Conservation (phyloP, 768 basidiomycete species). For the Paxillus involutus region DNA sequence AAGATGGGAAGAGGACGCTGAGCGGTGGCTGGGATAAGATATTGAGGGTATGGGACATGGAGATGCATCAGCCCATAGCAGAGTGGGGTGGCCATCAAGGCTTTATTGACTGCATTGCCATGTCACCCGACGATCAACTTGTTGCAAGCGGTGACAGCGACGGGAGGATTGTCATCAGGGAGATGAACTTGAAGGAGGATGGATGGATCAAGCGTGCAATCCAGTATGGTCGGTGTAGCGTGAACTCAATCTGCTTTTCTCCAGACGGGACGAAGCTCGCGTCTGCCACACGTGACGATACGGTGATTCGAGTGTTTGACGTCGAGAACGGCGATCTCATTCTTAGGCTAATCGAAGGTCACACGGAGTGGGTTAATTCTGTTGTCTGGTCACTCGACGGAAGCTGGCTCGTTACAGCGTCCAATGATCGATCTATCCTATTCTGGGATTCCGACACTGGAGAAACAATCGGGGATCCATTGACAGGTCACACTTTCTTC, state of each 20-base stretch:
- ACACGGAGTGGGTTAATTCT: too few relatives aligned
- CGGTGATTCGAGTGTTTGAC: background rate
- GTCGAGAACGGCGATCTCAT: too few relatives aligned
- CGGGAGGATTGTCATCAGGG: too few relatives aligned
- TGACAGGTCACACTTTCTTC: background rate
- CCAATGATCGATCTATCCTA: background rate
- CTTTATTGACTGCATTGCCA: background rate
- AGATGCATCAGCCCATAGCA: background rate
- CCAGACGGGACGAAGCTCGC: background rate
- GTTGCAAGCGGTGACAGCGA: background rate
- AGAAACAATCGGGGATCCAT: background rate
- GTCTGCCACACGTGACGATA: background rate
- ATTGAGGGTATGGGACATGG: conserved; percentile 4
- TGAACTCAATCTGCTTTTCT: background rate
- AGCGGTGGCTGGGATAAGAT: background rate
- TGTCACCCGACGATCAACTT: conserved; percentile 3
- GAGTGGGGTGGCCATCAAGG: background rate
- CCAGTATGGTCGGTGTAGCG: too few relatives aligned
- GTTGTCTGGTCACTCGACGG: too few relatives aligned
- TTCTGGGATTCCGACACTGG: background rate
- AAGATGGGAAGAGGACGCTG: background rate
- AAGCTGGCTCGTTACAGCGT: background rate
- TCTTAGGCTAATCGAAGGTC: too few relatives aligned
- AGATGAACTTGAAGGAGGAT: too few relatives aligned
- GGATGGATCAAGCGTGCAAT: too few relatives aligned